Evolutionary conservation across 2,329 filamentous ascomycete species (phyloP), one percentile per base, ranked within the genome.

Genomic region (Penicillium sp.): DNA sequence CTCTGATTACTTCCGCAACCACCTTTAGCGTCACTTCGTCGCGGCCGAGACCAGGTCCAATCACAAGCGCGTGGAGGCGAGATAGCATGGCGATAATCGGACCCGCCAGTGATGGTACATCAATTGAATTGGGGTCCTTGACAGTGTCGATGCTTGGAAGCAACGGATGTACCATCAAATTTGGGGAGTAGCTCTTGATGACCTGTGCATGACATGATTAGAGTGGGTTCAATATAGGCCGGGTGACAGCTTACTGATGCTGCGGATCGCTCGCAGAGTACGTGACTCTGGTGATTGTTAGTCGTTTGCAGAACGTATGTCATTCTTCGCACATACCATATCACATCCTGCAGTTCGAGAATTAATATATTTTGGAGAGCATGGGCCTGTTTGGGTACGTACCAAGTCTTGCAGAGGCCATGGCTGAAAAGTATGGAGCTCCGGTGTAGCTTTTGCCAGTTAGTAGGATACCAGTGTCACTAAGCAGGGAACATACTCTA

Each of bases 121-220:
- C 70, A 43, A 74, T 68, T 22, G 72, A 67, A 46, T 79, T 71
- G 59, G 80, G 76, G 21, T 71, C 64, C 33, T 64, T 62, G 26
- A 71, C 64, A n/a, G 66, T 60, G 58, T 79, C 77, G 40, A 82
- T 80, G 69, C 93, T 88, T 28, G 88, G 86, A 82, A 98, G 91
- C 58, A 96, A 80, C 1, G 93, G 93, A 69, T 97, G 93, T 10
- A 98, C 93, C 91, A 98, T 98, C 26, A 98, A 77, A 68, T 97
- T 96, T 3, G 93, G 93, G 19, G 90, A 96, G 74, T 97, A 98
- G 4, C 88, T 88, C 75, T 98, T 98, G 72, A 98, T 95, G 33
- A 96, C 90, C 63, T 75, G 66, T n/a, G 9, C 6, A 13, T 24
- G 6, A 17, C 4, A 31, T 43, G 8, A 48, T 39, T 39, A n/a